phyloP scores from a whole-genome alignment of 2,329 filamentous ascomycete species.

The Phialophora tarda region DNA sequence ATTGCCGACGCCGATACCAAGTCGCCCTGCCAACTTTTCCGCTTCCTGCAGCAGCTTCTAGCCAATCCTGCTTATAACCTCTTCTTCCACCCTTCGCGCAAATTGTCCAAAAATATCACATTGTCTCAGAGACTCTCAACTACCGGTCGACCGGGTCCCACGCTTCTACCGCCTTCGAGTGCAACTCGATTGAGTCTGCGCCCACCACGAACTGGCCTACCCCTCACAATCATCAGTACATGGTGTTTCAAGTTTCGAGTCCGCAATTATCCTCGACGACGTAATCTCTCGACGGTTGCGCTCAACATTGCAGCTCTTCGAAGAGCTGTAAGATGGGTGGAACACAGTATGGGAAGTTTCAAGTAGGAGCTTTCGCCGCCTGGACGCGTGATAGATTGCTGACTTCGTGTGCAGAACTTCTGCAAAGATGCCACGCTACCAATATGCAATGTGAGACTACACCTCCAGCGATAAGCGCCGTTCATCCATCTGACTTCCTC shows the following conservation, averaged over 20 bases:
- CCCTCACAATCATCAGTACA: constrained; percentile 14
- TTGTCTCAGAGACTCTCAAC: constrained; percentile 12
- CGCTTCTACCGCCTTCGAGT: constrained; percentile 5
- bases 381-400: constrained; percentile 21
- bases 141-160: constrained; percentile 8
- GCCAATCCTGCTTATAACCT: constrained; percentile 25
- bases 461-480: background rate
- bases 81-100: constrained; percentile 8
- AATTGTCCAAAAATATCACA: constrained; percentile 31
- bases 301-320: constrained; percentile 8
- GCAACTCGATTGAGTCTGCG: constrained; percentile 6
- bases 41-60: constrained; percentile 21
- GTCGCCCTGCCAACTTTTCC: constrained; percentile 35
- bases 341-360: constrained; percentile 64
- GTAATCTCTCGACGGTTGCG: background rate
- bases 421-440: constrained; percentile 83
- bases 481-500: constrained; percentile 33
- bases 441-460: constrained; percentile 76
- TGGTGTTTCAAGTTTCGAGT: constrained; percentile 20
- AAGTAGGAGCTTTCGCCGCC: constrained; percentile 51
- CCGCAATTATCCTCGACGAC: constrained; percentile 6
- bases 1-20: constrained; percentile 21
- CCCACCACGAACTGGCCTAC: background rate
- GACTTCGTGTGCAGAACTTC: constrained; percentile 65
- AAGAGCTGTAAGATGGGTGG: constrained; percentile 51